Percentiles rank a stretch among this genome's conserved stretches.
Conservation (phyloP, 2,329 filamentous ascomycete species). For the Lomentospora prolificans region DNA sequence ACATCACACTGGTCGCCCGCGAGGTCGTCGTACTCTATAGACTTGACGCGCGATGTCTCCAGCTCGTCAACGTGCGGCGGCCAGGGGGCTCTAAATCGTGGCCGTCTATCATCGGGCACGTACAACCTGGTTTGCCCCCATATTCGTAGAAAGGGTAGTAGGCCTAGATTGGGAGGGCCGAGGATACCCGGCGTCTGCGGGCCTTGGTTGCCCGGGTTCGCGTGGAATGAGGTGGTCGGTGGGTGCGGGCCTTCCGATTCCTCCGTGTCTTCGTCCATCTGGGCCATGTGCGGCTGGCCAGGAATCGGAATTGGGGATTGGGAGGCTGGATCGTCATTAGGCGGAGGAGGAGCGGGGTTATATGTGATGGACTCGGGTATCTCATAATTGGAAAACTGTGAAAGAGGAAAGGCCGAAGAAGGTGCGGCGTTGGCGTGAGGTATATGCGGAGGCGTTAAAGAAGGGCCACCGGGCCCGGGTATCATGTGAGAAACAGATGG, state of each 20-base stretch:
- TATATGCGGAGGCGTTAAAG: background rate
- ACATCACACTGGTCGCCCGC: slow-evolving; percentile 46
- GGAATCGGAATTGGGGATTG: background rate
- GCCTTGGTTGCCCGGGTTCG: slow-evolving; percentile 23
- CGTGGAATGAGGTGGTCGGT: slow-evolving; percentile 16
- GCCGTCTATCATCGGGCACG: slow-evolving; percentile 15
- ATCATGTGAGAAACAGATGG: background rate
- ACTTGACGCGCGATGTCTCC: slow-evolving; percentile 11
- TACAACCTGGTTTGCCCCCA: slow-evolving; percentile 32
- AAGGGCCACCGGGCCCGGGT: background rate
- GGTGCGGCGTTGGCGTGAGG: background rate
- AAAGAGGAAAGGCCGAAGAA: background rate
- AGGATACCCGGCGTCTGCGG: slow-evolving; percentile 28
- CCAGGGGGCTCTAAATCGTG: slow-evolving; percentile 21
- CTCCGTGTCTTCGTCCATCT: slow-evolving; percentile 12
- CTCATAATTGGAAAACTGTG: background rate
- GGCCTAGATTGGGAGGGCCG: slow-evolving; percentile 37
- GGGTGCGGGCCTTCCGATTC: background rate
- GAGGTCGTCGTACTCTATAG: slow-evolving; percentile 34
- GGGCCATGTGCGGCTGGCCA: background rate
- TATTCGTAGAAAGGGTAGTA: slow-evolving; percentile 38
- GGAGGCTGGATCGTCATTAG: background rate
- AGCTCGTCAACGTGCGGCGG: slow-evolving; percentile 22
- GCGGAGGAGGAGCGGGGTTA: background rate
- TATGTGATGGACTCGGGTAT: background rate